These are phyloP conservation scores for Eucalyptus regnans DNA, from an alignment of 345 rosid species.

Conservation along the genomic window DNA sequence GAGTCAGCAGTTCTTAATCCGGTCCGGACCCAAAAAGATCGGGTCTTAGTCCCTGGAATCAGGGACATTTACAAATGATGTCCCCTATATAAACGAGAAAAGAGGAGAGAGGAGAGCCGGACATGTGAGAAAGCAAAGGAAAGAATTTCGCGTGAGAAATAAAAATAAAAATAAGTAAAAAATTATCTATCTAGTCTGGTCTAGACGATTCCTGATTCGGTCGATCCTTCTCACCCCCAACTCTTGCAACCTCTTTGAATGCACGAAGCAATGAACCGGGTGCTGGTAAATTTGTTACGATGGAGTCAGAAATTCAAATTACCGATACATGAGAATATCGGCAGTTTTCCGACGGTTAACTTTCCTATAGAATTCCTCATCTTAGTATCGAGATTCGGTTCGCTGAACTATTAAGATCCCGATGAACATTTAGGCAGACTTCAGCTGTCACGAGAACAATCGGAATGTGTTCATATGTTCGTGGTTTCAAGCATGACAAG, in stretches of 20 bases:
- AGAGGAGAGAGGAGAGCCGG: too few relatives aligned
- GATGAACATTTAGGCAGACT: not conserved
- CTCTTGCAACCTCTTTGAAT: not conserved
- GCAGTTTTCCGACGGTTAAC: not conserved
- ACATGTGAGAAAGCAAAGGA: too few relatives aligned
- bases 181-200: too few relatives aligned
- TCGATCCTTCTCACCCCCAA: too few relatives aligned
- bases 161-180: too few relatives aligned
- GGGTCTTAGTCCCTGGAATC: too few relatives aligned
- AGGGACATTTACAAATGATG: too few relatives aligned
- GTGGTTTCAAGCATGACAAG: not conserved
- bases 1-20: too few relatives aligned
- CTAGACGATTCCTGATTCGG: too few relatives aligned
- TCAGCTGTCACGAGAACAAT: not conserved
- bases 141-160: too few relatives aligned
- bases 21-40: too few relatives aligned
- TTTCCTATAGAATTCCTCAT: not conserved
- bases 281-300: not conserved
- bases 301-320: not conserved
- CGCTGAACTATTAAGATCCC: not conserved
- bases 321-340: not conserved
- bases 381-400: not conserved
- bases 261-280: not conserved
- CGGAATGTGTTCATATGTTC: accelerated
- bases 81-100: too few relatives aligned